These are phyloP conservation scores for Alternaria conjuncta DNA, from an alignment of 2,329 filamentous ascomycete species.

Conservation along the genomic window DNA sequence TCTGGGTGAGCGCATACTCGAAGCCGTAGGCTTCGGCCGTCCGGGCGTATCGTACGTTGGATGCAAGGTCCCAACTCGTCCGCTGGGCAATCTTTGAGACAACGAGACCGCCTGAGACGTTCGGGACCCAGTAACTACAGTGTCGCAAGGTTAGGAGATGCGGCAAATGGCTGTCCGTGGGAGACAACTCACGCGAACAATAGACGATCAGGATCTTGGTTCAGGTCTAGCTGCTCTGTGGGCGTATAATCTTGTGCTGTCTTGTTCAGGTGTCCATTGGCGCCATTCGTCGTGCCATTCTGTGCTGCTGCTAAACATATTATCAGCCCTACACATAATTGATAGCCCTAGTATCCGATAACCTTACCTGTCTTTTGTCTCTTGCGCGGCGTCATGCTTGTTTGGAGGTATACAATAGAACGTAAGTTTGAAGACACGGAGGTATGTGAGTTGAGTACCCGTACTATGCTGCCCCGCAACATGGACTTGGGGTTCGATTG, in stretches of 20 bases:
- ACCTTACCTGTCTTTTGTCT: slow-evolving; percentile 2
- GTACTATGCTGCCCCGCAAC: background rate
- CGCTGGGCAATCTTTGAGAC: slow-evolving; percentile 60
- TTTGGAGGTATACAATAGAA: background rate
- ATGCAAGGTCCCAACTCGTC: slow-evolving; percentile 58
- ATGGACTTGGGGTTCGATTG: background rate
- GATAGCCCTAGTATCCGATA: background rate
- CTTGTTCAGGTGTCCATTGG: background rate
- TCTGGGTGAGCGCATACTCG: slow-evolving; percentile 60
- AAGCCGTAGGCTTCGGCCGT: slow-evolving; percentile 59
- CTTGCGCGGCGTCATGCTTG: slow-evolving; percentile 2
- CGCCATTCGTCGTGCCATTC: background rate
- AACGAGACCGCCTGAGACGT: slow-evolving; percentile 61
- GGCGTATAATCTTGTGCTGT: slow-evolving; percentile 26
- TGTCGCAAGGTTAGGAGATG: background rate
- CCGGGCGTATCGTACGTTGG: slow-evolving; percentile 58
- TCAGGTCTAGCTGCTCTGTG: slow-evolving; percentile 42
- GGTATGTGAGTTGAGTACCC: background rate
- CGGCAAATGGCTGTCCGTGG: background rate
- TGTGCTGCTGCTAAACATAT: background rate
- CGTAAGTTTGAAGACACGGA: background rate
- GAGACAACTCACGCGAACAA: slow-evolving; percentile 50
- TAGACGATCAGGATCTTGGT: slow-evolving; percentile 52
- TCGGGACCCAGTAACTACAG: slow-evolving; percentile 60
- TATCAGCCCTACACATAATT: background rate